Conservation (phyloP, 2,329 filamentous ascomycete genomes). For the Penicillium sp. region DNA sequence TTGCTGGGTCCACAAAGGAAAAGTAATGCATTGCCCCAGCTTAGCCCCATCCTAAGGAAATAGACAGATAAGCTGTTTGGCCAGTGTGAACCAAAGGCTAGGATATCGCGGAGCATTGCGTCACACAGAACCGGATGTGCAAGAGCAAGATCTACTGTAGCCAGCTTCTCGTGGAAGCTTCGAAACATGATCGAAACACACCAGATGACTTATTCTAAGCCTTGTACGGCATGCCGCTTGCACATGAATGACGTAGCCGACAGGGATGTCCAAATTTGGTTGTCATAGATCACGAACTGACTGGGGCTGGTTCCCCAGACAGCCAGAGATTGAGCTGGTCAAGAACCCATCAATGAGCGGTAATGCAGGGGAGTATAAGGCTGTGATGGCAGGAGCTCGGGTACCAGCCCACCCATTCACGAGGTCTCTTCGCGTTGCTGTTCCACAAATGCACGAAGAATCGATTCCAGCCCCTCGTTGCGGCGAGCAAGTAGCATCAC, state of each 20-base stretch:
- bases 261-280: conserved; percentile 1
- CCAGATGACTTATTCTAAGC: not conserved
- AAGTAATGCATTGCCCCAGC: not conserved
- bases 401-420: conserved; percentile 10
- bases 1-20: not conserved
- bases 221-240: not conserved
- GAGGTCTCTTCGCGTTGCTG: conserved; percentile 25
- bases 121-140: not conserved
- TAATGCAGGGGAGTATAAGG: not conserved
- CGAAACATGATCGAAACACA: not conserved
- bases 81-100: not conserved
- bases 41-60: not conserved
- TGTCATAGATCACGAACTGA: conserved; percentile 11
- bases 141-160: not conserved
- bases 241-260: conserved; percentile 1
- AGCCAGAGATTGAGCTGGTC: not conserved
- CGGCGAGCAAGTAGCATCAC: conserved; percentile 80
- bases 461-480: conserved; percentile 75
- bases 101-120: not conserved
- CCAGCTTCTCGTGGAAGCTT: conserved; percentile 1
- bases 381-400: not conserved
- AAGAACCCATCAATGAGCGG: conserved; percentile 11
- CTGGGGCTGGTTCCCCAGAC: not conserved
- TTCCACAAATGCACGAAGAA: conserved; percentile 53
- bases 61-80: not conserved